Conservation (phyloP, 2,329 filamentous ascomycete genomes). For the Verticillium klebahnii region DNA sequence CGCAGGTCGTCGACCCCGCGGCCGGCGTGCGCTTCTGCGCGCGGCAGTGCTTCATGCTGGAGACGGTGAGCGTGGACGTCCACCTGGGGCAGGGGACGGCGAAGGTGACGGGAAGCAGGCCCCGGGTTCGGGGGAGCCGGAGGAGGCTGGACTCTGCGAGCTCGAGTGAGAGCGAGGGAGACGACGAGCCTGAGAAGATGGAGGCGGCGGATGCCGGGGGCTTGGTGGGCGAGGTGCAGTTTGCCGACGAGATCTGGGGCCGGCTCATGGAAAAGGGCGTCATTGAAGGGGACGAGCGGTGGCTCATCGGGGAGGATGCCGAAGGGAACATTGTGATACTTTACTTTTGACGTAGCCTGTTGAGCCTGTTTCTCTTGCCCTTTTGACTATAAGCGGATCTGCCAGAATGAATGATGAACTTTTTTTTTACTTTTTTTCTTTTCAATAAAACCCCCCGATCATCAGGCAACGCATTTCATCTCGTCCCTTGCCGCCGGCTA, state of each 20-base stretch:
- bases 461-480: background rate
- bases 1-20: conserved; percentile 35
- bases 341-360: conserved; percentile 34
- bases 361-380: too few relatives aligned
- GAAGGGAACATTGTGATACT: conserved; percentile 47
- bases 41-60: conserved; percentile 40
- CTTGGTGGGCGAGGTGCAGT: conserved; percentile 29
- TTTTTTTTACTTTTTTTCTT: too few relatives aligned
- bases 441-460: background rate
- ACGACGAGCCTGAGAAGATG: background rate
- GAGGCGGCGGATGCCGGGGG: background rate
- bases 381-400: too few relatives aligned
- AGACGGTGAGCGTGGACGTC: conserved; percentile 39
- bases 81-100: conserved; percentile 24
- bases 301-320: conserved; percentile 55
- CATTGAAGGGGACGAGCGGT: conserved; percentile 56
- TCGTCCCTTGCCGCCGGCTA: background rate
- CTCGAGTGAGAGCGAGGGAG: background rate
- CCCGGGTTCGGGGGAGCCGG: conserved; percentile 15
- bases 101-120: conserved; percentile 21
- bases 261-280: conserved; percentile 47
- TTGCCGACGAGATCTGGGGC: conserved; percentile 38
- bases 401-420: too few relatives aligned
- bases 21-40: conserved; percentile 42
- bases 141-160: conserved; percentile 1